Conservation (phyloP, 1,139 yeast species). For the Yamadazyma conglobata region DNA sequence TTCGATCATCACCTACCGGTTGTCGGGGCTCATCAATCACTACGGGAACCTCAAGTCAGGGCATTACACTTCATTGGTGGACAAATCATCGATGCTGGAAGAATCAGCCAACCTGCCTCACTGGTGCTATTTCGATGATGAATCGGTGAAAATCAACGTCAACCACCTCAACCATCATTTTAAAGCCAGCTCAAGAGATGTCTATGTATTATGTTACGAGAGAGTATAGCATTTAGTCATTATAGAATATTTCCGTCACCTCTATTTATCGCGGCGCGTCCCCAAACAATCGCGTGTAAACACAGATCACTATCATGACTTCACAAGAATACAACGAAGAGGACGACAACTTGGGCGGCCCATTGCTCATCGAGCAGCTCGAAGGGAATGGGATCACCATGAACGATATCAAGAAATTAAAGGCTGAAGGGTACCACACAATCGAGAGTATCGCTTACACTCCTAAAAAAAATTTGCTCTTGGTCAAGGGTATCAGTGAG, state of each 20-base stretch:
- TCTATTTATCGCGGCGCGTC: conserved; percentile 4
- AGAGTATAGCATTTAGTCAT: no score
- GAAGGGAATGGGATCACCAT: conserved; percentile 86
- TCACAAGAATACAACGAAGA: conserved; percentile 22
- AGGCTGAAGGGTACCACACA: conserved; percentile 83
- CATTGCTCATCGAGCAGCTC: conserved; percentile 42
- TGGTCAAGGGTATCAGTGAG: conserved; percentile 90
- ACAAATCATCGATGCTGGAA: conserved; percentile 41
- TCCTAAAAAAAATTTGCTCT: conserved; percentile 68
- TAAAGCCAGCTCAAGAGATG: conserved; percentile 53
- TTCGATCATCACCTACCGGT: conserved; percentile 45
- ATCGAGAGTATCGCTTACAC: conserved; percentile 92
- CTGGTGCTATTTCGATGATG: conserved; percentile 79
- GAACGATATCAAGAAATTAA: conserved; percentile 74
- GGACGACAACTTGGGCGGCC: conserved; percentile 39
- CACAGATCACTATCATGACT: conserved; percentile 8
- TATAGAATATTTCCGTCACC: no score
- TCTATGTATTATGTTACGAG: conserved; percentile 71
- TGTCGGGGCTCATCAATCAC: conserved; percentile 66
- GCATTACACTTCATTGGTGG: conserved; percentile 67
- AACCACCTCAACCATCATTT: conserved; percentile 47
- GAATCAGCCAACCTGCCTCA: conserved; percentile 10
- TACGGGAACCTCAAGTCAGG: conserved; percentile 70
- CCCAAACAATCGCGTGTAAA: conserved; percentile 3
- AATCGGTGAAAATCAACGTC: conserved; percentile 45